A percentile compares a stretch with the other conserved stretches of the same genome.
Conservation (phyloP, 208 protist species). For the Crithidia mellificae region DNA sequence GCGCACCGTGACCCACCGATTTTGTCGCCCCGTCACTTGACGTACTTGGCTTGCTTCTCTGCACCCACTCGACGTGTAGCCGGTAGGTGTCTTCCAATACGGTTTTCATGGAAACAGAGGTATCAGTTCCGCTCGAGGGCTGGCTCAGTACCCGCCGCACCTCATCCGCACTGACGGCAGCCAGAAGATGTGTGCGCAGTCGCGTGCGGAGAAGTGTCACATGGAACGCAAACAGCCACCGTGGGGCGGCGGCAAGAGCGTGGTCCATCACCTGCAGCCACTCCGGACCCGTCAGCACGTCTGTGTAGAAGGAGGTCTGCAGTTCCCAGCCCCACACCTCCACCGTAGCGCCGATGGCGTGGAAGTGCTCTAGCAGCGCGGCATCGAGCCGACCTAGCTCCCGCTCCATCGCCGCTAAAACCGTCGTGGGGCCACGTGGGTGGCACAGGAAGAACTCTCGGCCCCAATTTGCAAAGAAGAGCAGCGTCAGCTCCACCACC, state of each 20-base stretch:
- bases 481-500: constrained; percentile 66
- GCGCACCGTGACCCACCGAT: too few species aligned
- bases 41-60: background rate
- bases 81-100: constrained; percentile 62
- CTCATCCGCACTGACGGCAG: constrained; percentile 38
- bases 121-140: background rate
- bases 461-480: constrained; percentile 84
- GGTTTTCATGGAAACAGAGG: background rate
- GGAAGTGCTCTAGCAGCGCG: constrained; percentile 56
- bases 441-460: constrained; percentile 81
- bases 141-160: constrained; percentile 52
- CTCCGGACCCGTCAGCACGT: constrained; percentile 62
- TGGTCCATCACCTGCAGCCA: constrained; percentile 94
- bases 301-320: constrained; percentile 69
- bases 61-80: constrained; percentile 30
- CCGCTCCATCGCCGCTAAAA: constrained; percentile 57
- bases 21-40: background rate
- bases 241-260: constrained; percentile 57
- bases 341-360: constrained; percentile 42
- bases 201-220: constrained; percentile 29
- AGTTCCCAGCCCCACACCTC: constrained; percentile 79
- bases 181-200: constrained; percentile 46
- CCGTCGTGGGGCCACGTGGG: constrained; percentile 56
- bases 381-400: constrained; percentile 50
- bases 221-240: constrained; percentile 88